phyloP scores from a whole-genome alignment of 1,284 basidiomycete genomes.

The Puccinia polysora region DNA sequence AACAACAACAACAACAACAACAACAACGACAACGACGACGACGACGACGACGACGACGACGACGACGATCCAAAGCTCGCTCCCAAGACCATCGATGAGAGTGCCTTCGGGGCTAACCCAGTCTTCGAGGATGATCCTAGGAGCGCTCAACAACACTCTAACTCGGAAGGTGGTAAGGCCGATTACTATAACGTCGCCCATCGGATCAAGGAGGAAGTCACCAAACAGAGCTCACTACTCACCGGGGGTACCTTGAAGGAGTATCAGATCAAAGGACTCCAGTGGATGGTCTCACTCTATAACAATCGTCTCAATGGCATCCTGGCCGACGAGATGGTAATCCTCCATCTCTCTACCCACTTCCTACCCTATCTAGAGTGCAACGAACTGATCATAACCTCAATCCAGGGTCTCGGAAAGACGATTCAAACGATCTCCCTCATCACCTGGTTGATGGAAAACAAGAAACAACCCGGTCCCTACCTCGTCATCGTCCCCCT shows the following conservation, averaged over 20 bases:
- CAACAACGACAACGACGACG: no score
- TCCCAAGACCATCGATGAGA: conserved; percentile 48
- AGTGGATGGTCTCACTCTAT: conserved; percentile 92
- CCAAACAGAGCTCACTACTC: conserved; percentile 75
- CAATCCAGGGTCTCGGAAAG: conserved; percentile 56
- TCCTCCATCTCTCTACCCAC: no score
- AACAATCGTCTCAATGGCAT: conserved; percentile 94
- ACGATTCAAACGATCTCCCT: conserved; percentile 82
- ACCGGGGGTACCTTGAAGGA: conserved; percentile 65
- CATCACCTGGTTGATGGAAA: conserved; percentile 90
- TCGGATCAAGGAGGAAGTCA: conserved; percentile 80
- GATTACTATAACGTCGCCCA: conserved; percentile 98
- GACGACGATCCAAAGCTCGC: no score
- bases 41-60: no score
- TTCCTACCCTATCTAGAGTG: no score
- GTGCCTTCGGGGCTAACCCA: conserved; percentile 50
- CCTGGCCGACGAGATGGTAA: conserved; percentile 58
- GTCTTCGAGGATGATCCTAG: conserved; percentile 57
- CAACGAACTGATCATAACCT: no score
- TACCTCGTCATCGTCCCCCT: conserved; percentile 97
- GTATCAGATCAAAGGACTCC: conserved; percentile 89
- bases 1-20: no score
- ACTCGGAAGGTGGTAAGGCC: conserved; percentile 65
- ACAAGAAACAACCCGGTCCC: conserved; percentile 83
- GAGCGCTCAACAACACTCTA: conserved; percentile 57